phyloP scores from a whole-genome alignment of 257 asterid genomes.

The Solanum bukasovii region DNA sequence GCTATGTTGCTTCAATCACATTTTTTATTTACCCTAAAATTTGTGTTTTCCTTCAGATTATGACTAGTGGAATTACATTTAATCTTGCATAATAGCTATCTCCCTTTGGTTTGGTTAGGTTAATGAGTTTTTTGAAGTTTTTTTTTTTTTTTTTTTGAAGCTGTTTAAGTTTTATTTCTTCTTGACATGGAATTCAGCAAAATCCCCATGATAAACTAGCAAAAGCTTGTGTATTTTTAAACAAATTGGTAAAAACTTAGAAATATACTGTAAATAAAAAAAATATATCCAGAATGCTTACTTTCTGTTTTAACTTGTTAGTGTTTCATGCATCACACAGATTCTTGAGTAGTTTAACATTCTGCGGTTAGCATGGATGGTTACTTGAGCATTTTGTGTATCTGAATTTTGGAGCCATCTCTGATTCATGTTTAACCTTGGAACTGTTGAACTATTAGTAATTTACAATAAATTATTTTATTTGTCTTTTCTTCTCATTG shows the following conservation, averaged over 20 bases:
- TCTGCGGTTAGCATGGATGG: not conserved
- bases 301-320: not conserved
- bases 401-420: not conserved
- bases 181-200: not conserved
- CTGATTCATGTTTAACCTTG: not conserved
- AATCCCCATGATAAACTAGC: not conserved
- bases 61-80: not conserved
- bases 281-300: not conserved
- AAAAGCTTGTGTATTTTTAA: not conserved
- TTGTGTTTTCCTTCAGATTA: not conserved
- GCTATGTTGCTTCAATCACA: not conserved
- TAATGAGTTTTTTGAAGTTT: not conserved
- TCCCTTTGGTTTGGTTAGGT: not conserved
- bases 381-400: not conserved
- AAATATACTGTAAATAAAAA: not conserved
- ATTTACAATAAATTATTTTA: not conserved
- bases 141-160: not conserved
- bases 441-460: not conserved
- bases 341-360: not conserved
- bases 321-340: not conserved
- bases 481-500: not conserved
- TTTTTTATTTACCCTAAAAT: not conserved
- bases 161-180: not conserved
- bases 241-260: not conserved
- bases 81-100: not conserved